phyloP scores from a whole-genome alignment of 768 basidiomycete genomes.

The Lactifluus pinguis region DNA sequence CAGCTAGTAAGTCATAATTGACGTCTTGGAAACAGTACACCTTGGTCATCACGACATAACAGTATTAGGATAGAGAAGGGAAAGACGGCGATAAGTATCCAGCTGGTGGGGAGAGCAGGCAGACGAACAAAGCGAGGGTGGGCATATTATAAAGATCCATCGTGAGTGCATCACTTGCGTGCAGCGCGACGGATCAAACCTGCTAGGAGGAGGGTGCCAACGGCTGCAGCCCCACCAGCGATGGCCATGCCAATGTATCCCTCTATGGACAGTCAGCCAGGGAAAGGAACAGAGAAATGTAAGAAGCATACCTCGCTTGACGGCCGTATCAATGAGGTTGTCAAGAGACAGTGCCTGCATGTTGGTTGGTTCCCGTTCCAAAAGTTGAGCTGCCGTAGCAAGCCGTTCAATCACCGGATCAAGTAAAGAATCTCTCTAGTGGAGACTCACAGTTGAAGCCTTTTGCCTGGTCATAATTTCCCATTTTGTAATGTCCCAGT shows the following conservation, averaged over 20 bases:
- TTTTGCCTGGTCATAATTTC: constrained; percentile 86
- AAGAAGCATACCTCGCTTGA: constrained; percentile 59
- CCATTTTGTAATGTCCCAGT: constrained; percentile 93
- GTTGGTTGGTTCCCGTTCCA: constrained; percentile 90
- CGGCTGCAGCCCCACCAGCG: constrained; percentile 80
- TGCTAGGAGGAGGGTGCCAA: constrained; percentile 68
- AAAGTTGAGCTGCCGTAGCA: constrained; percentile 51
- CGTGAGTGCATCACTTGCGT: constrained; percentile 30
- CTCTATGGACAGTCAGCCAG: constrained; percentile 41
- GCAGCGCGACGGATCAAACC: constrained; percentile 77
- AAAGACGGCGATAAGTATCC: constrained; percentile 7
- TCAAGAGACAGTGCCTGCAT: constrained; percentile 83
- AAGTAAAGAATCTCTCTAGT: background rate
- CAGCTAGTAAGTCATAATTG: background rate
- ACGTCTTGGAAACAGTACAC: background rate
- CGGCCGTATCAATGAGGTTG: constrained; percentile 78
- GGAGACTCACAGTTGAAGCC: constrained; percentile 78
- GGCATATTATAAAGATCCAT: background rate
- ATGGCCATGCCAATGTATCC: constrained; percentile 99
- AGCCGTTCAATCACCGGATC: background rate
- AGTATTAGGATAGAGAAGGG: constrained; percentile 1
- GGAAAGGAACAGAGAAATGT: background rate
- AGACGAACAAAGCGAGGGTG: background rate
- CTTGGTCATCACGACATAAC: background rate
- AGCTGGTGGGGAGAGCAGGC: background rate